These are phyloP conservation scores for Phellinidium pouzarii DNA, from an alignment of 1,284 basidiomycete species.

Conservation along the genomic window DNA sequence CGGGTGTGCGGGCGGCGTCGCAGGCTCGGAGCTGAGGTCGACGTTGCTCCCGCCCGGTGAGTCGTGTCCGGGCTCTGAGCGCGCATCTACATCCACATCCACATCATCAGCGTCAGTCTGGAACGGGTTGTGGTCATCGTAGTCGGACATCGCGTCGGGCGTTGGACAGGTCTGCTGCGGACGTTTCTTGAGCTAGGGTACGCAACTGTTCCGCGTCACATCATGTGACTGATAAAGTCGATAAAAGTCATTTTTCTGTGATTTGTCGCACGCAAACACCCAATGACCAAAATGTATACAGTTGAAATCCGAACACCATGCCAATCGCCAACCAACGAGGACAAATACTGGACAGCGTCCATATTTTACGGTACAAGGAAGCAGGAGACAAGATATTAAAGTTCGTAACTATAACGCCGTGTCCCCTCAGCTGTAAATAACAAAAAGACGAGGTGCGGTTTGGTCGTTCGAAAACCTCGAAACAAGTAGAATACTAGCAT, in stretches of 20 bases:
- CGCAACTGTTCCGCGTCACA: not conserved
- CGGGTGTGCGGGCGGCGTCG: constrained; percentile 47
- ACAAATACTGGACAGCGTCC: not conserved
- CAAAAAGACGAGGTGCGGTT: not conserved
- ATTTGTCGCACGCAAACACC: no score
- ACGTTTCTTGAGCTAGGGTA: not conserved
- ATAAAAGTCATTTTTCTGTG: no score
- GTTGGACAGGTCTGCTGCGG: not conserved
- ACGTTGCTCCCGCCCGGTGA: constrained; percentile 44
- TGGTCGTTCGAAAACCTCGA: not conserved
- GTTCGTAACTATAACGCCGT: not conserved
- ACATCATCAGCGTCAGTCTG: constrained; percentile 51
- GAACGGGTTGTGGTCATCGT: constrained; percentile 78
- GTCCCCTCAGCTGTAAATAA: not conserved
- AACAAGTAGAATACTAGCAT: not conserved
- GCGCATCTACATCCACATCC: constrained; percentile 23
- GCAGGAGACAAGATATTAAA: not conserved
- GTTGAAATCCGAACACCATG: not conserved
- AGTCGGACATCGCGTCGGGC: constrained; percentile 46
- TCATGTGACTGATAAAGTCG: not conserved
- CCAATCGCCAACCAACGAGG: not conserved
- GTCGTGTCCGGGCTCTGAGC: constrained; percentile 61
- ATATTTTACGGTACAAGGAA: constrained; percentile 8
- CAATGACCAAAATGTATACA: not conserved
- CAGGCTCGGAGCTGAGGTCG: constrained; percentile 50